phyloP scores from a whole-genome alignment of 495 filamentous ascomycete genomes.

The Penicillium robsamsonii region DNA sequence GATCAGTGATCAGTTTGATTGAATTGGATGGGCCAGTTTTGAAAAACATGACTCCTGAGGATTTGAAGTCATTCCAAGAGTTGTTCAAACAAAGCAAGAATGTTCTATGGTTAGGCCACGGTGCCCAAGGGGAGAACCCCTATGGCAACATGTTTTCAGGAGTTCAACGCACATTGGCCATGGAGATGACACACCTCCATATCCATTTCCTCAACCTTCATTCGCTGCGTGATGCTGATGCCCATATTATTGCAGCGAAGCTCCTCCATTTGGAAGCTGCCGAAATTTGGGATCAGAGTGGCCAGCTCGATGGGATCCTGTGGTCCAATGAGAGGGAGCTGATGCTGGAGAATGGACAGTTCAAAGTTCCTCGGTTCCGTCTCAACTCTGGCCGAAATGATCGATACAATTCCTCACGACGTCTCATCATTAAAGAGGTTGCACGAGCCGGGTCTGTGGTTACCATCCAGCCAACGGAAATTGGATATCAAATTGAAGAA shows the following conservation, averaged over 20 bases:
- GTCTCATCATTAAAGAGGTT: constrained; percentile 24
- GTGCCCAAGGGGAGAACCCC: constrained; percentile 32
- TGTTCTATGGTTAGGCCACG: constrained; percentile 41
- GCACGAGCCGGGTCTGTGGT: constrained; percentile 7
- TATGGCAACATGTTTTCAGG: constrained; percentile 40
- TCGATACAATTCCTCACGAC: constrained; percentile 38
- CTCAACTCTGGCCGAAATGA: constrained; percentile 27
- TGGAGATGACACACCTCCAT: constrained; percentile 26
- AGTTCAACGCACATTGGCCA: constrained; percentile 31
- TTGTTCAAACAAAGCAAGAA: constrained; percentile 37
- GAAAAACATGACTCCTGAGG: constrained; percentile 28
- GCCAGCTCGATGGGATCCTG: constrained; percentile 14
- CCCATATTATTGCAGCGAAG: constrained; percentile 14
- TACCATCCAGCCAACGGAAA: constrained; percentile 4
- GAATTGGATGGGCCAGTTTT: constrained; percentile 48
- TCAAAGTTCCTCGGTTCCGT: constrained; percentile 33
- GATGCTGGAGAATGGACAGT: constrained; percentile 19
- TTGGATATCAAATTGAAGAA: constrained; percentile 19
- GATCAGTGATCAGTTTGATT: constrained; percentile 41
- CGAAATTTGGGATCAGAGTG: constrained; percentile 22
- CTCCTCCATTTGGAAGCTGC: constrained; percentile 25
- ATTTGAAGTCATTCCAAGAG: constrained; percentile 19
- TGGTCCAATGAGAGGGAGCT: constrained; percentile 31
- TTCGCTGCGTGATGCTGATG: constrained; percentile 11
- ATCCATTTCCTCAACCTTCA: constrained; percentile 32